Base-by-base conservation (phyloP, 2,329 filamentous ascomycete genomes). In the Immersiporthe knoxdaviesiana region DNA sequence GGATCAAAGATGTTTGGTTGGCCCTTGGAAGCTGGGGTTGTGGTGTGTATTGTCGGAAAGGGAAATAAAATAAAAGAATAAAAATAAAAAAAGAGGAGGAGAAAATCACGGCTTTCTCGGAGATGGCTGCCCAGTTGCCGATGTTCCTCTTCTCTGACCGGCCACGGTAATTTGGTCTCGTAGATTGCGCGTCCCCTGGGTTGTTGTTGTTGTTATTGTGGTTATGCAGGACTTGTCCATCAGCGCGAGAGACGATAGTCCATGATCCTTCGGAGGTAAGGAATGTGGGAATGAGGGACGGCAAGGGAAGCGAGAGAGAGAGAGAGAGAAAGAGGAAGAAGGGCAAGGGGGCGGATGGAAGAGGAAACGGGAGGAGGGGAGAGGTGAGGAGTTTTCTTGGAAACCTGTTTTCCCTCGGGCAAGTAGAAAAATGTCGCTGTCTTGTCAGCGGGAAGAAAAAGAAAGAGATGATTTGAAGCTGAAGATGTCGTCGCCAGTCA, bases 131-230 rank as follows among this genome's bases (percentile, higher is more conserved):
- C 65, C 52, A 61, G 64, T 65, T 39, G 32, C 63, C 65, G 54
- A 35, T 41, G 64, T 32, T 35, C 27, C 32, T 41, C 32, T 35
- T 64, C n/a, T 14, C 32, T 32, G 58, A 59, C 27, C 44, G 44
- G 50, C 64, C 35, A n/a, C 58, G 35, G 63, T 21, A 70, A 70
- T 70, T 24, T 70, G 63, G 66, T 39, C 56, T 61, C 64, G 63
- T 59, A 70, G 68, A 70, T 68, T 70, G 65, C 68, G 27, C 52
- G 68, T 64, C 64, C 24, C 68, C 68, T 67, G 64, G 68, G 52
- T 16, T 60, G n/a, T 18, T 12, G 8, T 35, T 8, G 35, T 8
- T 60, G n/a, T 27, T n/a, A 21, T 35, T 8, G 35, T 8, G 52
- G n/a, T 27, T n/a, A 21, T 41, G 59, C 5, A 27, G 8, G 37